These are phyloP conservation scores for Cadophora sp. DNA, from an alignment of 2,329 filamentous ascomycete genomes.

Conservation along the genomic window DNA sequence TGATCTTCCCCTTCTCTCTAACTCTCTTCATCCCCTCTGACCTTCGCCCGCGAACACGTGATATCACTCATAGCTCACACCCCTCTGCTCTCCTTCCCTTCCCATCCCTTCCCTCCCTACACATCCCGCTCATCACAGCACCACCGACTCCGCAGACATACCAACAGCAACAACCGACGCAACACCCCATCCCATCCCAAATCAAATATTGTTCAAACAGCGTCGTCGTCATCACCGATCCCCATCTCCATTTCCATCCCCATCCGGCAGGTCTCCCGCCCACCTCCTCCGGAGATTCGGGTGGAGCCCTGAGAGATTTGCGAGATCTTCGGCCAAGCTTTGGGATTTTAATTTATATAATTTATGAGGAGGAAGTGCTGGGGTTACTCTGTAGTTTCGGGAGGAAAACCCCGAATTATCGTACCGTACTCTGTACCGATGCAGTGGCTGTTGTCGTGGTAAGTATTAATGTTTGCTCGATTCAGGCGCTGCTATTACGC, in stretches of 20 bases:
- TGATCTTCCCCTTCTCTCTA: no score
- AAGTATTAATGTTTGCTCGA: neutral
- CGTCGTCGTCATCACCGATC: neutral
- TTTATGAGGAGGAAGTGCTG: no score
- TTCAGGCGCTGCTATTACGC: no score
- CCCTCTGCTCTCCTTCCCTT: no score
- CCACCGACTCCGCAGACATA: neutral
- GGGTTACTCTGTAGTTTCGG: no score
- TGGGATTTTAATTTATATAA: neutral
- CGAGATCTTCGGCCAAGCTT: slow-evolving; percentile 1
- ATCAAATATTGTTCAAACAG: neutral
- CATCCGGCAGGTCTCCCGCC: neutral
- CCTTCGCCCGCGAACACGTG: no score
- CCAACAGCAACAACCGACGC: no score
- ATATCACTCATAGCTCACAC: no score
- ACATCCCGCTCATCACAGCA: neutral
- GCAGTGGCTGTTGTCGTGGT: neutral
- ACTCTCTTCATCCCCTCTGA: no score
- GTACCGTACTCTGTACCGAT: neutral
- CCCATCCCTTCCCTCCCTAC: no score
- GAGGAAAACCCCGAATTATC: no score
- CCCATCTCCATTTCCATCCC: no score
- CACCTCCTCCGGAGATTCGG: neutral
- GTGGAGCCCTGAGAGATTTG: slow-evolving; percentile 1
- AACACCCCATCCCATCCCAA: neutral